Evolutionary conservation across 1,139 yeast species (phyloP), one percentile per base, ranked within the genome.

Genomic region (Magnusiomyces paraingens): DNA sequence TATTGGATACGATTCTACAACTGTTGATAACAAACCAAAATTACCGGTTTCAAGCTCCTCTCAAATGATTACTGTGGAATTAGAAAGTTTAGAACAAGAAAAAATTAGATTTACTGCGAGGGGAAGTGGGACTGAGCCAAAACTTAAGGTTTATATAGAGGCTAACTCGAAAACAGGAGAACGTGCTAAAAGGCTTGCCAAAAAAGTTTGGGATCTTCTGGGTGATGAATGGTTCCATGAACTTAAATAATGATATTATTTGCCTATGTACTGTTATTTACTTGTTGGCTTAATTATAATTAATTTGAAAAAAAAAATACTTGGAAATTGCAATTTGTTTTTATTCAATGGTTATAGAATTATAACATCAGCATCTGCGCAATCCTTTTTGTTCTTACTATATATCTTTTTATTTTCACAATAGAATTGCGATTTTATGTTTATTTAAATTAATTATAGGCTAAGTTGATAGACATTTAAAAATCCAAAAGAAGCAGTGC

Each of bases 41-140:
- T 73, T 93, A 17, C 96, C 96, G 0, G 78, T 78, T 1, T 95
- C 91, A 56, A 67, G 83, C 0, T 64, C 73, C 1, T 81, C 95
- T 0, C 95, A 93, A 63, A 93, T 93, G 98, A 84, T 93, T 58
- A 89, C 97, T 0, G 85, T 79, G 0, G 69, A 71, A 42, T 63
- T 70, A 14, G 51, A 61, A 17, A 57, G 51, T 2, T 50, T 55
- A 1, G 57, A 59, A 1, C 62, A 58, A 2, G 79, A 73, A 41
- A 59, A 61, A 20, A 81, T 89, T 1, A 73, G 96, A 45, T 84
- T 91, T 66, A 91, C 98, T 0, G 83, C 88, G 51, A 77, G 99
- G 51, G 97, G 98, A 0, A 88, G 96, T 3, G 99, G 99, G 10
- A 93, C 99, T 0, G 99, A 93, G 66, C 98, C 98, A 2, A 93